phyloP scores from a whole-genome alignment of 2,329 filamentous ascomycete genomes.

The Drechslerella stenobrocha region DNA sequence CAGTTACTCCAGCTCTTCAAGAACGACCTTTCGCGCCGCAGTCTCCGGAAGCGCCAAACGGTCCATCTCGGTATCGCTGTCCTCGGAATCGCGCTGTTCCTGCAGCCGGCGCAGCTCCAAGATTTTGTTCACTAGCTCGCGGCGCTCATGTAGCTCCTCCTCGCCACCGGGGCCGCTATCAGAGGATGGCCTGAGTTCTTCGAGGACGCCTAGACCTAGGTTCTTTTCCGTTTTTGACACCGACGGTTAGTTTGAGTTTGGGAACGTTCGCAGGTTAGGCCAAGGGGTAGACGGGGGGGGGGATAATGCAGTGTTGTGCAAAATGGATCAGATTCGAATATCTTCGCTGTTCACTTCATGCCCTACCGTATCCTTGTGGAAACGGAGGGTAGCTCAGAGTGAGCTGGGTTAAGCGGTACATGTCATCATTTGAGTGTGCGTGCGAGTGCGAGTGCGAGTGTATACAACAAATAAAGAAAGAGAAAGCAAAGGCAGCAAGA shows the following conservation, averaged over 20 bases:
- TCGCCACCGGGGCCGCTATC: conserved; percentile 8
- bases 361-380: conserved; percentile 16
- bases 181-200: conserved; percentile 54
- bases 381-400: conserved; percentile 41
- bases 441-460: not conserved
- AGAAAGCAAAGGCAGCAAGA: no score
- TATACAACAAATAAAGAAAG: no score
- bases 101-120: conserved; percentile 25
- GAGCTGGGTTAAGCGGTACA: conserved; percentile 49
- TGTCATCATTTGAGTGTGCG: conserved; percentile 28
- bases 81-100: conserved; percentile 7
- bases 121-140: conserved; percentile 24
- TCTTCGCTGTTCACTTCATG: conserved; percentile 49
- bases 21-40: conserved; percentile 17
- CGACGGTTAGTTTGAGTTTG: not conserved
- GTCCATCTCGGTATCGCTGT: conserved; percentile 3
- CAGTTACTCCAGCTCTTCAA: conserved; percentile 36
- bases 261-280: no score
- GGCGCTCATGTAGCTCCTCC: conserved; percentile 24
- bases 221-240: conserved; percentile 51
- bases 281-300: not conserved
- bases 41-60: conserved; percentile 13
- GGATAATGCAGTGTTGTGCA: not conserved
- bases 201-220: conserved; percentile 59
- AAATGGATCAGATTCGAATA: conserved; percentile 47